Evolutionary conservation across 78 protist genomes (phyloP).

Genomic region (Goniomonas avonlea): DNA sequence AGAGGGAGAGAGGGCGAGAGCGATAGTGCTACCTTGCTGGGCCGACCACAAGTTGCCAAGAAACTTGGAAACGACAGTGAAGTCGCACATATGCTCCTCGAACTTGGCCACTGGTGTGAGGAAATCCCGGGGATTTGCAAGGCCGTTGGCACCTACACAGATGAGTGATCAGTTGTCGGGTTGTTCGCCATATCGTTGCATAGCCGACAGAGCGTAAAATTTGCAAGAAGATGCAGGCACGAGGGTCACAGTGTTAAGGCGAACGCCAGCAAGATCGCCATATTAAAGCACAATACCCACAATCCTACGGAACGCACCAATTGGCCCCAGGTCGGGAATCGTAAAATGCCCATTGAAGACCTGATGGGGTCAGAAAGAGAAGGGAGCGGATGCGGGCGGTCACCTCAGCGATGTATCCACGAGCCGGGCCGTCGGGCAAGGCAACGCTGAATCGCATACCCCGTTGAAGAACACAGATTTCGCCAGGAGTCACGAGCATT

Average conservation of each 20-base stretch:
- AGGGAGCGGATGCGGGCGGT: too few relatives aligned
- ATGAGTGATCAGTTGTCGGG: background rate
- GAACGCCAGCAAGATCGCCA: too few relatives aligned
- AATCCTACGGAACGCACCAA: too few relatives aligned
- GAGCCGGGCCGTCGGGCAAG: conserved; percentile 26
- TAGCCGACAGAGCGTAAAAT: too few relatives aligned
- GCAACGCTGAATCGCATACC: conserved; percentile 76
- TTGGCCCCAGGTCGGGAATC: conserved; percentile 87
- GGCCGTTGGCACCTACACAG: conserved; percentile 94
- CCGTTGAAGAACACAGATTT: conserved; percentile 80
- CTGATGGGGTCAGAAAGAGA: too few relatives aligned
- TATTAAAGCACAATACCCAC: too few relatives aligned
- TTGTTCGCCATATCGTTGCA: background rate
- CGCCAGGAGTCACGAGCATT: conserved; percentile 67
- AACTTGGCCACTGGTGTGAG: background rate
- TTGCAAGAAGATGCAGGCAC: too few relatives aligned
- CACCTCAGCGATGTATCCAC: conserved; percentile 71
- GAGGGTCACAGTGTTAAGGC: too few relatives aligned
- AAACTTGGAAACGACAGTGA: too few relatives aligned
- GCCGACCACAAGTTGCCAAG: too few relatives aligned
- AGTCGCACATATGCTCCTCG: background rate
- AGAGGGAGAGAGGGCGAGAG: too few relatives aligned
- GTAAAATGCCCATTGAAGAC: conserved; percentile 71
- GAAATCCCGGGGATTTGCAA: conserved; percentile 88
- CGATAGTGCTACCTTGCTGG: too few relatives aligned